phyloP scores from a whole-genome alignment of 305 asterid species.

The Stenogyne calaminthoides region DNA sequence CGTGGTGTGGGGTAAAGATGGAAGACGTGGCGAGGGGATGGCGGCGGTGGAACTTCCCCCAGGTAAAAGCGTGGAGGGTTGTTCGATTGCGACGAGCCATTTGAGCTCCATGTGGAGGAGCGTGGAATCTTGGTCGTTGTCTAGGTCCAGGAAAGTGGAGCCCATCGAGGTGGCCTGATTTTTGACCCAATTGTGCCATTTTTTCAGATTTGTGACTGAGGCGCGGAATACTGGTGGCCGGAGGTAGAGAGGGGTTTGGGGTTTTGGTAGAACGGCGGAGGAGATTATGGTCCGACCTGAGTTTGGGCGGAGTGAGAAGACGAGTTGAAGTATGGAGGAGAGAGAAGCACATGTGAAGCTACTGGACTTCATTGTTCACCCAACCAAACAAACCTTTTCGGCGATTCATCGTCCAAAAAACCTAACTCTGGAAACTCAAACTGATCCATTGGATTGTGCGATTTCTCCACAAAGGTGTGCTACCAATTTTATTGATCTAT shows the following conservation, averaged over 20 bases:
- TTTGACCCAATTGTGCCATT: slow-evolving; percentile 83
- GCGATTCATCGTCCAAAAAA: too few species aligned
- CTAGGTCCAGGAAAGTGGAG: slow-evolving; percentile 56
- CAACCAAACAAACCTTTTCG: too few species aligned
- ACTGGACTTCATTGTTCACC: slow-evolving; percentile 43
- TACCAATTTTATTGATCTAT: too few species aligned
- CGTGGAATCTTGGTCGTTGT: slow-evolving; percentile 72
- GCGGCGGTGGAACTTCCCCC: slow-evolving; percentile 19
- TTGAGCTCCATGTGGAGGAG: slow-evolving; percentile 72
- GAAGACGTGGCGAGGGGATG: too few species aligned
- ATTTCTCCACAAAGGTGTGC: too few species aligned
- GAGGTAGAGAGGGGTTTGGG: too few species aligned
- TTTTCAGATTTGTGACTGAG: slow-evolving; percentile 51
- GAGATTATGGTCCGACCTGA: slow-evolving; percentile 40
- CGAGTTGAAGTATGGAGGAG: slow-evolving; percentile 44
- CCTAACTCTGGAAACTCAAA: too few species aligned
- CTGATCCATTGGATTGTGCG: too few species aligned
- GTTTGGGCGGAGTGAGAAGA: slow-evolving; percentile 30
- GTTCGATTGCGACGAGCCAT: slow-evolving; percentile 65
- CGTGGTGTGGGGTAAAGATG: too few species aligned
- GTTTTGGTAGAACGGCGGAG: slow-evolving; percentile 41
- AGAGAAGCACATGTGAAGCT: slow-evolving; percentile 45
- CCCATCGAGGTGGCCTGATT: slow-evolving; percentile 58
- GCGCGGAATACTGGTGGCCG: slow-evolving; percentile 60
- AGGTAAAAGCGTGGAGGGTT: slow-evolving; percentile 35